phyloP scores from a whole-genome alignment of 2,329 filamentous ascomycete genomes.

The Aulographum hederae region DNA sequence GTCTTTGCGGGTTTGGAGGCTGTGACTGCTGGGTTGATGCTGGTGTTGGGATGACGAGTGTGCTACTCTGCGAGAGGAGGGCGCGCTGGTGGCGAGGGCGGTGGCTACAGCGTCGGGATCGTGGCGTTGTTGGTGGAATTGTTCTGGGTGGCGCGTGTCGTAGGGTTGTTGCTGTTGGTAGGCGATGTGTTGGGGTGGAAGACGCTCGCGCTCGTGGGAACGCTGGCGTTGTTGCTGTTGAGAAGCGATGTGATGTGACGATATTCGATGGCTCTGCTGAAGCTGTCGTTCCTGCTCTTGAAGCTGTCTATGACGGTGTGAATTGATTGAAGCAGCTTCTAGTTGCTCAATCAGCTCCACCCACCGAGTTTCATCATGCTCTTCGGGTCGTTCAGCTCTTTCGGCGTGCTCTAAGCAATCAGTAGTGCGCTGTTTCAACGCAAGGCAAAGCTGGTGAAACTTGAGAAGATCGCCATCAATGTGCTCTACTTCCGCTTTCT shows the following conservation, averaged over 20 bases:
- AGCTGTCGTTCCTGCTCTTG: not conserved
- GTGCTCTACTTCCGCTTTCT: conserved; percentile 9
- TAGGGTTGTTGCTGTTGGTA: too few species aligned
- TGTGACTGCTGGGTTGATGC: too few species aligned
- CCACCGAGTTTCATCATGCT: conserved; percentile 29
- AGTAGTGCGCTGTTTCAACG: conserved; percentile 27
- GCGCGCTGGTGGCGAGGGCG: too few species aligned
- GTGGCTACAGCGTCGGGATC: too few species aligned
- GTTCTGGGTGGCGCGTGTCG: too few species aligned
- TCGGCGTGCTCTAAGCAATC: conserved; percentile 33
- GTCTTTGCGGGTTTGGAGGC: too few species aligned
- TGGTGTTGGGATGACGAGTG: too few species aligned
- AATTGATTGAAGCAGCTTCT: conserved; percentile 2
- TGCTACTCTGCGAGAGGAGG: too few species aligned
- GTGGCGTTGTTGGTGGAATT: too few species aligned
- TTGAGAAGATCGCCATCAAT: conserved; percentile 26
- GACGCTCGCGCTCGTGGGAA: not conserved
- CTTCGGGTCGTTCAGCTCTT: conserved; percentile 31
- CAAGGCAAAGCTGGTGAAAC: conserved; percentile 31
- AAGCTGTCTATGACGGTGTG: not conserved
- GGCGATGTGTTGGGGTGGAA: too few species aligned
- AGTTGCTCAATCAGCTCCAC: conserved; percentile 33
- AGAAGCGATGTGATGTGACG: not conserved
- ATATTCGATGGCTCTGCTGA: not conserved
- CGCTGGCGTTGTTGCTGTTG: not conserved